A percentile compares a stretch with the other conserved stretches of the same genome.
phyloP scores from a whole-genome alignment of 371 early-diverging fungal species.

The Circinella minor region DNA sequence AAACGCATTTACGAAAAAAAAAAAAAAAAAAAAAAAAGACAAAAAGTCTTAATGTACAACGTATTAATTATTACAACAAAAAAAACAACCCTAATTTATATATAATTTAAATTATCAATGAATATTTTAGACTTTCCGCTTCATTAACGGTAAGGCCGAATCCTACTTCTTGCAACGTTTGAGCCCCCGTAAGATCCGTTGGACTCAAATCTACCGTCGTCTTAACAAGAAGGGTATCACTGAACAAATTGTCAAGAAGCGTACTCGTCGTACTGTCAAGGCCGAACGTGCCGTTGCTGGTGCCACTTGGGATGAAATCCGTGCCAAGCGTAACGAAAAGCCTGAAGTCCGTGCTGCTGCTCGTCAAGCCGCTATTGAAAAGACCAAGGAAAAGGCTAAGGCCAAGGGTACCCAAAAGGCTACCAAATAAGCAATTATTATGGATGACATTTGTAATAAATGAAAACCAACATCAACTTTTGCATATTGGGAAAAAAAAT shows the following conservation, averaged over 20 bases:
- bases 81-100: neutral
- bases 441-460: neutral
- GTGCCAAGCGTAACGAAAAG: constrained; percentile 95
- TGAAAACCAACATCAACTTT: neutral
- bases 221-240: constrained; percentile 98
- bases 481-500: neutral
- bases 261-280: constrained; percentile 93
- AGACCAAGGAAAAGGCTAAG: constrained; percentile 74
- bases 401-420: constrained; percentile 77
- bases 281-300: constrained; percentile 96
- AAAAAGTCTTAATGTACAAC: neutral
- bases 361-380: constrained; percentile 84
- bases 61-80: neutral
- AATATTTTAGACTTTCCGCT: constrained; percentile 81
- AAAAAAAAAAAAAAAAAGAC: too few relatives aligned
- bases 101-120: neutral
- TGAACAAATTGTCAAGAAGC: constrained; percentile 96
- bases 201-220: constrained; percentile 97
- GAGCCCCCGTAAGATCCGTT: constrained; percentile 97
- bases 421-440: constrained; percentile 19
- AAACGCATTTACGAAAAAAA: neutral
- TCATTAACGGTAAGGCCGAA: constrained; percentile 95
- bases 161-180: constrained; percentile 94
- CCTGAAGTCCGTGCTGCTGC: constrained; percentile 93
- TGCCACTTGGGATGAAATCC: constrained; percentile 93